Percentiles rank a stretch among this genome's conserved stretches.
These are phyloP conservation scores for Leptographium galeiforme DNA, from an alignment of 2,329 filamentous ascomycete genomes.

Conservation along the genomic window DNA sequence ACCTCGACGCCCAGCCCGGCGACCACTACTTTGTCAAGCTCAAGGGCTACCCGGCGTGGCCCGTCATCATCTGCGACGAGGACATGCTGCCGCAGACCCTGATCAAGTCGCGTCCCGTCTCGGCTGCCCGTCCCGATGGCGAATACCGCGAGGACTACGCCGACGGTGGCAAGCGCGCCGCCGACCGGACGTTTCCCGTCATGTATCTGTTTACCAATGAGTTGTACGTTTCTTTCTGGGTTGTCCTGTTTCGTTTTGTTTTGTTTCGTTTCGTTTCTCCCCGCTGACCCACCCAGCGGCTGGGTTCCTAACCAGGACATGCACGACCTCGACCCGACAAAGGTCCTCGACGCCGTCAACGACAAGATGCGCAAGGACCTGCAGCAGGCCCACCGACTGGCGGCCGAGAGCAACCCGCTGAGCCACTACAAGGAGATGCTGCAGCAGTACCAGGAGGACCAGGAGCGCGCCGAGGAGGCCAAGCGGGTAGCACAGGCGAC, in stretches of 20 bases:
- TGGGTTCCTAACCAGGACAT: slow-evolving; percentile 85
- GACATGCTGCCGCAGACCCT: slow-evolving; percentile 78
- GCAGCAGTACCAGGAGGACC: slow-evolving; percentile 52
- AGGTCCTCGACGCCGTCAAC: slow-evolving; percentile 53
- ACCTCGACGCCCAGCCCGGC: slow-evolving; percentile 75
- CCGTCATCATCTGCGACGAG: slow-evolving; percentile 85
- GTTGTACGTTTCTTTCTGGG: slow-evolving; percentile 64
- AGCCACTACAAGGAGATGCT: slow-evolving; percentile 75
- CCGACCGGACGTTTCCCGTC: slow-evolving; percentile 79
- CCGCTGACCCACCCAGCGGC: slow-evolving; percentile 40
- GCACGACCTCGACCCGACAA: slow-evolving; percentile 59
- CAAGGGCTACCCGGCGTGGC: slow-evolving; percentile 92
- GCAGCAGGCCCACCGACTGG: slow-evolving; percentile 65
- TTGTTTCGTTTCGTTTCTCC: slow-evolving; percentile 3
- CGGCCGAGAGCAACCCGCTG: slow-evolving; percentile 63
- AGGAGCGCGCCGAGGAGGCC: slow-evolving; percentile 25
- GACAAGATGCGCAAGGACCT: slow-evolving; percentile 73
- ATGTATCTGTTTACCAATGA: slow-evolving; percentile 95
- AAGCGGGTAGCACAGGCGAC: slow-evolving; percentile 3
- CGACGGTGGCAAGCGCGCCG: slow-evolving; percentile 73
- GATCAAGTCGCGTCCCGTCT: slow-evolving; percentile 67
- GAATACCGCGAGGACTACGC: slow-evolving; percentile 77
- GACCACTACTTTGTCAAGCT: slow-evolving; percentile 87
- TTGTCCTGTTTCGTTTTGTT: not conserved
- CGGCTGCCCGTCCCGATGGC: slow-evolving; percentile 68